Conservation (phyloP, 2,329 filamentous ascomycete species). For the Alternaria atra region DNA sequence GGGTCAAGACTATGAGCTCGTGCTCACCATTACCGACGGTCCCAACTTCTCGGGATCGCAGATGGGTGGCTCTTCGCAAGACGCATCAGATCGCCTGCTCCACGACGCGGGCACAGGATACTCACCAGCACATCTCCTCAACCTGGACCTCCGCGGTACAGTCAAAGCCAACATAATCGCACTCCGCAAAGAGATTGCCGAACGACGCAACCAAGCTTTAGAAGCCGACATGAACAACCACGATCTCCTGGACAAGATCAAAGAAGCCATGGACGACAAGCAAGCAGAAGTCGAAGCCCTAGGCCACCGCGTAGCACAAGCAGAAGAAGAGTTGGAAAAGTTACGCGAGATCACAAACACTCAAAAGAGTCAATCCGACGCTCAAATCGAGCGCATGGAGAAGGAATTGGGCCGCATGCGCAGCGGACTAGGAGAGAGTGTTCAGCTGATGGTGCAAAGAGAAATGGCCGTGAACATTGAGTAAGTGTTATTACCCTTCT, state of each 20-base stretch:
- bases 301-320: conserved; percentile 85
- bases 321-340: conserved; percentile 93
- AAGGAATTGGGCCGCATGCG: conserved; percentile 97
- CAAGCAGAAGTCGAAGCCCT: conserved; percentile 89
- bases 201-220: conserved; percentile 80
- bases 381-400: conserved; percentile 98
- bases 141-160: conserved; percentile 83
- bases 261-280: conserved; percentile 97
- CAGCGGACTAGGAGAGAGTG: conserved; percentile 80
- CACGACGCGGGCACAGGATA: conserved; percentile 86
- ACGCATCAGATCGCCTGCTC: conserved; percentile 75
- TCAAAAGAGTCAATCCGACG: conserved; percentile 86
- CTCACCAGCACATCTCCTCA: conserved; percentile 86
- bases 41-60: conserved; percentile 73
- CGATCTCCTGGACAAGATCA: conserved; percentile 91
- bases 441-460: conserved; percentile 90
- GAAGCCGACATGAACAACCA: conserved; percentile 95
- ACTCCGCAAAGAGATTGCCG: conserved; percentile 90
- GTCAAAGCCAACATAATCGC: conserved; percentile 80
- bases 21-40: conserved; percentile 79
- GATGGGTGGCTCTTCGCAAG: conserved; percentile 56
- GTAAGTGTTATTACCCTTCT: conserved; percentile 60
- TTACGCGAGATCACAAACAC: conserved; percentile 87
- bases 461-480: conserved; percentile 98
- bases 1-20: conserved; percentile 83